Percentiles rank a stretch among this genome's conserved stretches.
phyloP scores from a whole-genome alignment of 768 basidiomycete genomes.

The Suillus decipiens region DNA sequence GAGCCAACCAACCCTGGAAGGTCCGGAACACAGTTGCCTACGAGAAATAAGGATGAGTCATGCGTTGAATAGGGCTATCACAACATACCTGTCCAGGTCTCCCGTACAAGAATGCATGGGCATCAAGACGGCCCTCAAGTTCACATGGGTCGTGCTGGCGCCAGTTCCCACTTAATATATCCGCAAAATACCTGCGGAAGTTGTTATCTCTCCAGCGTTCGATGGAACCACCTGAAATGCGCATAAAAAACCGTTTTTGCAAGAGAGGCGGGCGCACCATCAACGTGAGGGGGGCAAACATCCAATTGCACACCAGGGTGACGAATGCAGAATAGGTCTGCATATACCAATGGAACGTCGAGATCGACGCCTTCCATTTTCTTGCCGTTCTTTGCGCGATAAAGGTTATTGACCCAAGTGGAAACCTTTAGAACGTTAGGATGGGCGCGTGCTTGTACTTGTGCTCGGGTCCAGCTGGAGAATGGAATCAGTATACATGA shows the following conservation, averaged over 20 bases:
- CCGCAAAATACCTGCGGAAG: conserved; percentile 60
- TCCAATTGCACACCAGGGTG: conserved; percentile 63
- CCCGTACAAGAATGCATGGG: conserved; percentile 64
- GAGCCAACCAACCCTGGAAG: conserved; percentile 79
- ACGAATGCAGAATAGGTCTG: conserved; percentile 74
- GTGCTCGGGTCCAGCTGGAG: conserved; percentile 49
- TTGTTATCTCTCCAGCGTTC: conserved; percentile 73
- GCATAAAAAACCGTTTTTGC: neutral
- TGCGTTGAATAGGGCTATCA: neutral
- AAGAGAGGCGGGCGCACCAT: conserved; percentile 40
- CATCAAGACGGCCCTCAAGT: conserved; percentile 57
- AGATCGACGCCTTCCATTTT: conserved; percentile 57
- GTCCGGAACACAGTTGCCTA: conserved; percentile 56
- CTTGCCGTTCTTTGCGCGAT: conserved; percentile 43
- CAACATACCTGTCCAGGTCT: conserved; percentile 48
- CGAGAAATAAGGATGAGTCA: conserved; percentile 6
- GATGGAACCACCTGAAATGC: conserved; percentile 59
- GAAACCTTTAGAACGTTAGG: conserved; percentile 61
- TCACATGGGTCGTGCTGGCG: conserved; percentile 67
- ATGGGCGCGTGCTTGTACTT: conserved; percentile 70
- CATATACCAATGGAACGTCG: conserved; percentile 63
- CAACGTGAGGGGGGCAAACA: conserved; percentile 54
- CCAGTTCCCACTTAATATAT: conserved; percentile 66
- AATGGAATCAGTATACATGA: neutral
- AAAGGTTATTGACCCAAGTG: conserved; percentile 66